Conservation (phyloP, 163 green algal species). For the Chlamydomonas reinhardtii region DNA sequence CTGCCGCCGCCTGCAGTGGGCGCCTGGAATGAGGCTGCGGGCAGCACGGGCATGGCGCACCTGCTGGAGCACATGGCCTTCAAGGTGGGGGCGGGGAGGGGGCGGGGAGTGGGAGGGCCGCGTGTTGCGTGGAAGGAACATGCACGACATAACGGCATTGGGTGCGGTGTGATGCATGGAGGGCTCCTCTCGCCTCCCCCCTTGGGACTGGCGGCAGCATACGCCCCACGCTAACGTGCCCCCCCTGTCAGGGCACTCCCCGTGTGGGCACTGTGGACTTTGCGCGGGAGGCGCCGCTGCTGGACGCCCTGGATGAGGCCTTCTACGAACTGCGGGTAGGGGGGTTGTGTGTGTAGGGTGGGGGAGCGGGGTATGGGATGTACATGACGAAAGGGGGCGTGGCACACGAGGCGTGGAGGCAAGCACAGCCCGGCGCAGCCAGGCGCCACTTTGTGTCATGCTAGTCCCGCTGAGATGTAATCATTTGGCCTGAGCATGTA, state of each 20-base stretch:
- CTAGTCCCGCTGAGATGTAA: too few relatives aligned
- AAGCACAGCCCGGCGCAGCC: too few relatives aligned
- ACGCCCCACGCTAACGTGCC: too few relatives aligned
- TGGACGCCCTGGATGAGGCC: conserved; percentile 86
- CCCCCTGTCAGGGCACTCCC: conserved; percentile 89
- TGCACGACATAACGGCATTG: too few relatives aligned
- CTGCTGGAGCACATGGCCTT: conserved; percentile 91
- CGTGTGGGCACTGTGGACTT: conserved; percentile 83
- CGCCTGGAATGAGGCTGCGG: conserved; percentile 17
- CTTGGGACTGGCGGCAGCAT: too few relatives aligned
- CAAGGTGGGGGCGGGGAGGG: conserved; percentile 5
- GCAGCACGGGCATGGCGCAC: conserved; percentile 86
- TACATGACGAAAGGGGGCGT: too few relatives aligned
- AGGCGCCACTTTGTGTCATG: too few relatives aligned
- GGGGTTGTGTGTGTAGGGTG: too few relatives aligned
- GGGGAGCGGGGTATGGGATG: neutral
- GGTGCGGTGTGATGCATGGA: neutral
- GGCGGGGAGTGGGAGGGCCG: neutral
- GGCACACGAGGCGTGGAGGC: too few relatives aligned
- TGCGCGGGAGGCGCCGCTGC: conserved; percentile 71
- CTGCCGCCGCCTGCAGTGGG: neutral
- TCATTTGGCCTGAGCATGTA: too few relatives aligned
- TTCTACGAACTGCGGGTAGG: conserved; percentile 78
- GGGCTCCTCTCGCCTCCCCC: too few relatives aligned
- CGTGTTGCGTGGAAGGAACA: too few relatives aligned